Evolutionary conservation across 148 eudicot genomes (phyloP).

Genomic region (Limonium bicolor): DNA sequence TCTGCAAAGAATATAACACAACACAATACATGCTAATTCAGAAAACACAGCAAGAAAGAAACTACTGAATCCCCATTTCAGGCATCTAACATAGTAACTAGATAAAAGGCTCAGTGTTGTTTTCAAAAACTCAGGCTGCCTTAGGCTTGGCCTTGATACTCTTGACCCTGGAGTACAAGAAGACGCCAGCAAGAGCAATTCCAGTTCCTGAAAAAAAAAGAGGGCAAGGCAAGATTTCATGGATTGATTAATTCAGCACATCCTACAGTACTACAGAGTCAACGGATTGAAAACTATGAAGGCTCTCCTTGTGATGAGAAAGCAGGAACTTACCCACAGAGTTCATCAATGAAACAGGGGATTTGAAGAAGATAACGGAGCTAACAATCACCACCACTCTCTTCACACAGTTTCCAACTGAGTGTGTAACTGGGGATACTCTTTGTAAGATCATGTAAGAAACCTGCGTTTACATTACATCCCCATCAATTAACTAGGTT

Average conservation of each 20-base stretch:
- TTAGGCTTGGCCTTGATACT: constrained; percentile 62
- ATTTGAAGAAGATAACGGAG: constrained; percentile 77
- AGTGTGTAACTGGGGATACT: constrained; percentile 91
- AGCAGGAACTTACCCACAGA: constrained; percentile 56
- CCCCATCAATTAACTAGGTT: no score
- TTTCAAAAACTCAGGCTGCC: constrained; percentile 20
- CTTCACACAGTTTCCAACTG: constrained; percentile 87
- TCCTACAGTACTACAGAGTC: neutral
- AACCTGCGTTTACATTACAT: no score
- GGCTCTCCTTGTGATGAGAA: no score
- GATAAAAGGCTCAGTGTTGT: no score
- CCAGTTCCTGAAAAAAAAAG: constrained; percentile 50
- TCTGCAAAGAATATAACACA: no score
- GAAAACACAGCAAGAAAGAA: no score
- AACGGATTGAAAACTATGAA: neutral
- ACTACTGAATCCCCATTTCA: no score
- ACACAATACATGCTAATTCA: no score
- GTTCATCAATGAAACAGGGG: constrained; percentile 65
- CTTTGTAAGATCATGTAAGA: constrained; percentile 91
- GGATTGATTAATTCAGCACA: neutral
- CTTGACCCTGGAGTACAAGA: constrained; percentile 77
- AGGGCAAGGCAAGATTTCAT: neutral
- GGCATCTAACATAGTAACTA: no score
- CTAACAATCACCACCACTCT: constrained; percentile 87
- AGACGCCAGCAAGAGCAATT: constrained; percentile 87